Evolutionary conservation across 1,139 yeast species (phyloP).

Genomic region (Geotrichum cucujoidarum): DNA sequence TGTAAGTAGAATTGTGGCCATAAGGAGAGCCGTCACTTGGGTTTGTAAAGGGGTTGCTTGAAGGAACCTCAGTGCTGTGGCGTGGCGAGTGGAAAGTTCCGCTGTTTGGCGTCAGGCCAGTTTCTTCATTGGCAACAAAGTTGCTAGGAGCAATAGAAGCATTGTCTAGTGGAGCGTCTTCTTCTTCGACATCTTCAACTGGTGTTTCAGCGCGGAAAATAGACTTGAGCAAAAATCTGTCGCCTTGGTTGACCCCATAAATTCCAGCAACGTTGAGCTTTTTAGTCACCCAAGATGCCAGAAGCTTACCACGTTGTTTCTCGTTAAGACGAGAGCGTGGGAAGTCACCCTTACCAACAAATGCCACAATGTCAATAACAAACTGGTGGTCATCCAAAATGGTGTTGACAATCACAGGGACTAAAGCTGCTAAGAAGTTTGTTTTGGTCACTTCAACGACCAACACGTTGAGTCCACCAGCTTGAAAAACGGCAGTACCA

Average conservation of each 20-base stretch:
- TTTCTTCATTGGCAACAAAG: too few relatives aligned
- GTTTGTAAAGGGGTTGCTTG: too few relatives aligned
- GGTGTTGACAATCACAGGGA: constrained; percentile 76
- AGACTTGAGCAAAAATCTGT: constrained; percentile 21
- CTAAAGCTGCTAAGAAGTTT: constrained; percentile 56
- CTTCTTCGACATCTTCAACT: not conserved
- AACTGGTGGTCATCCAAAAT: constrained; percentile 78
- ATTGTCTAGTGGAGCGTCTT: too few relatives aligned
- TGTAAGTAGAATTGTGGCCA: too few relatives aligned
- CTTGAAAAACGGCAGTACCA: constrained; percentile 67
- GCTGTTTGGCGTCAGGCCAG: too few relatives aligned
- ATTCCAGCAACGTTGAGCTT: constrained; percentile 38
- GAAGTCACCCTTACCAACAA: constrained; percentile 59
- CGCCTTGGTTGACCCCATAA: constrained; percentile 37
- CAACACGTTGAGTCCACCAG: constrained; percentile 76
- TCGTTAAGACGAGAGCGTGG: constrained; percentile 69
- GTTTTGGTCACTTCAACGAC: constrained; percentile 61
- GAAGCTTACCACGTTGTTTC: constrained; percentile 67
- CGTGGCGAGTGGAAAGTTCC: too few relatives aligned
- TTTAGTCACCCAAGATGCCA: constrained; percentile 50
- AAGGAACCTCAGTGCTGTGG: too few relatives aligned
- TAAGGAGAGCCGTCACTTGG: too few relatives aligned
- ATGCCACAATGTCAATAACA: constrained; percentile 80
- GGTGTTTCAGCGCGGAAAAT: not conserved
- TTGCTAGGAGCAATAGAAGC: not conserved